phyloP scores from a whole-genome alignment of 192 early-diverging fungal species.

The Coemansia aciculifera region DNA sequence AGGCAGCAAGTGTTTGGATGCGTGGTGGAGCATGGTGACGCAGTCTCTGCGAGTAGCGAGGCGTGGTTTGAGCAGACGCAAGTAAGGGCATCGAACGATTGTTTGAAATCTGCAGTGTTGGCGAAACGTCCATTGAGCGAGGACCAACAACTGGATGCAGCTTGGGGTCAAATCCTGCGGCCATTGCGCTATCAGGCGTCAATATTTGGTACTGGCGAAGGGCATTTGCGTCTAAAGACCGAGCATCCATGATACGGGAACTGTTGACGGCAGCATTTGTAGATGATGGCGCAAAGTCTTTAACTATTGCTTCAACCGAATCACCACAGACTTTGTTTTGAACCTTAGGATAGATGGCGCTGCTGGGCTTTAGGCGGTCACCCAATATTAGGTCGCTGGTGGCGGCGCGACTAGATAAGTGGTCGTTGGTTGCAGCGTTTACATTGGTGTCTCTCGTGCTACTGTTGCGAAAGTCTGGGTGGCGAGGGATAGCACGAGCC shows the following conservation, averaged over 20 bases:
- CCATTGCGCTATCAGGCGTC: background rate
- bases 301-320: background rate
- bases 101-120: constrained; percentile 14
- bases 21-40: constrained; percentile 4
- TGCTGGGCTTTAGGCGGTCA: background rate
- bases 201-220: background rate
- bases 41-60: constrained; percentile 1
- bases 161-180: constrained; percentile 23
- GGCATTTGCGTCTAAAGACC: background rate
- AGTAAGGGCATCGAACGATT: background rate
- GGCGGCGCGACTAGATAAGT: background rate
- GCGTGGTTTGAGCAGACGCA: background rate
- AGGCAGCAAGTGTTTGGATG: background rate
- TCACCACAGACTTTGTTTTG: background rate
- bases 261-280: background rate
- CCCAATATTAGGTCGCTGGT: constrained; percentile 1
- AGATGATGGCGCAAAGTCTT: background rate
- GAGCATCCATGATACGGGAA: background rate
- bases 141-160: constrained; percentile 40
- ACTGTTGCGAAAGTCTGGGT: constrained; percentile 18
- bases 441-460: background rate
- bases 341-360: background rate
- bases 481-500: constrained; percentile 32
- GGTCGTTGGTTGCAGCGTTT: background rate
- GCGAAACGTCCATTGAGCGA: constrained; percentile 32